Base-by-base conservation (phyloP, 2,329 filamentous ascomycete genomes). In the Ascochyta koolunga region DNA sequence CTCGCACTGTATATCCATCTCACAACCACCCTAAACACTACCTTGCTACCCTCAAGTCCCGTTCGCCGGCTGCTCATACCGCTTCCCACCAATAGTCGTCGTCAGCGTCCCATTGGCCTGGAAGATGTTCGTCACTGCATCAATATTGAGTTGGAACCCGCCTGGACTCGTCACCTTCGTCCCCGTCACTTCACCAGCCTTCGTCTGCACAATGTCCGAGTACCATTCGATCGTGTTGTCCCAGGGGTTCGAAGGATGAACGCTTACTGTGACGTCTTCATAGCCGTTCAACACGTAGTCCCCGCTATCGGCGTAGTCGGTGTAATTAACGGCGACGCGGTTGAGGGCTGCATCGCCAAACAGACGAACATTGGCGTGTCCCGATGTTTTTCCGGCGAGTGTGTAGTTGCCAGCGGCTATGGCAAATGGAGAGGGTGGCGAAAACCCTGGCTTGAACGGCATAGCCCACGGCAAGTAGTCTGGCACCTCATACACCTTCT, bases 101-200 rank as follows among this genome's bases (percentile, higher is more conserved):
- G 62, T 72, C 48, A 79, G 46, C 0, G 72, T 76, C 1, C 78
- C 78, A 52, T 74, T 79, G 0, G 77, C 75, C 7, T 75, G 54
- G 56, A 79, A 79, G 0, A 76, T 67, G 35, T 79, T 80, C 4
- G 51, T 59, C 59, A 76, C 44, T 2, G 65, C 69, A 65, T 80
- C 71, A 18, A 78, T 77, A 1, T 55, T 50, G 18, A 80, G 44
- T 50, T 78, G 74, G 13, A 79, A 77, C 1, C 77, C 76, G 1
- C 61, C 68, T 0, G 67, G 59, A 5, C 75, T 67, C 0, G 78
- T 80, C 44, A 66, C 72, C 62, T 79, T 80, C 1, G 65, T 75
- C 0, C 62, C 69, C 4, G 59, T 58, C 0, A 58, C 59, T 2
- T 52, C 54, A 0, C 77, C 76, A 1, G 60, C 74, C n/a, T n/a